phyloP scores from a whole-genome alignment of 1,284 basidiomycete genomes.

The Ganoderma leucocontextum region DNA sequence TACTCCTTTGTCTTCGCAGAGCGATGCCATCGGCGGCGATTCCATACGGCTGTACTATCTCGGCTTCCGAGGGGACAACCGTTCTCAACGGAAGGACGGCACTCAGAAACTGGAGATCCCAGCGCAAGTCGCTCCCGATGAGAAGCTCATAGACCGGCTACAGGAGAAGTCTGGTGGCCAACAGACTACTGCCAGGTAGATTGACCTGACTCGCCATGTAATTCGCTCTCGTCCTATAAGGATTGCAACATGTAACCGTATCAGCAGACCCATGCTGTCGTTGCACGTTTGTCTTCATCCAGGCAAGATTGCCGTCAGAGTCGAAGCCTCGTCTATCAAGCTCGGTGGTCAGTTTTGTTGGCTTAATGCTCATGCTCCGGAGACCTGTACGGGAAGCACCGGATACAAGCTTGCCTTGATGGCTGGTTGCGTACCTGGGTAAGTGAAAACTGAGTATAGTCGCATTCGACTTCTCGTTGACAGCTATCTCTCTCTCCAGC shows the following conservation, averaged over 20 bases:
- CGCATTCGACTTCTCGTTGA: neutral
- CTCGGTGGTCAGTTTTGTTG: neutral
- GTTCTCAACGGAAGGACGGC: constrained; percentile 63
- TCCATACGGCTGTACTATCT: constrained; percentile 75
- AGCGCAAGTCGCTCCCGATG: constrained; percentile 75
- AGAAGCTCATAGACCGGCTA: constrained; percentile 66
- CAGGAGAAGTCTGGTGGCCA: constrained; percentile 62
- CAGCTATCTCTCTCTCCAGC: neutral
- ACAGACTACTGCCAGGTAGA: constrained; percentile 51
- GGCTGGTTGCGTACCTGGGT: too few relatives aligned
- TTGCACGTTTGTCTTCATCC: neutral
- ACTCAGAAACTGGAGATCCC: constrained; percentile 72
- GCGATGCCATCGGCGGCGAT: constrained; percentile 70
- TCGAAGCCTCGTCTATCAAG: neutral
- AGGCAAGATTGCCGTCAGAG: neutral
- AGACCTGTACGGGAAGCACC: too few relatives aligned
- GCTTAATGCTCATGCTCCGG: too few relatives aligned
- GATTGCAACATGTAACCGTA: neutral
- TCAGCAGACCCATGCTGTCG: neutral
- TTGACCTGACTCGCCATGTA: neutral
- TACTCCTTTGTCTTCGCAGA: constrained; percentile 42
- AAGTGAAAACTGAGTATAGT: neutral
- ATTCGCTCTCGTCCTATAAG: too few relatives aligned
- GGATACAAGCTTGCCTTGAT: neutral
- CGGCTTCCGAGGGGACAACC: constrained; percentile 82